A percentile compares a stretch with the other conserved stretches of the same genome.
Evolutionary conservation across 1,284 basidiomycete species (phyloP).

Genomic region (Sphagnurus paluster): DNA sequence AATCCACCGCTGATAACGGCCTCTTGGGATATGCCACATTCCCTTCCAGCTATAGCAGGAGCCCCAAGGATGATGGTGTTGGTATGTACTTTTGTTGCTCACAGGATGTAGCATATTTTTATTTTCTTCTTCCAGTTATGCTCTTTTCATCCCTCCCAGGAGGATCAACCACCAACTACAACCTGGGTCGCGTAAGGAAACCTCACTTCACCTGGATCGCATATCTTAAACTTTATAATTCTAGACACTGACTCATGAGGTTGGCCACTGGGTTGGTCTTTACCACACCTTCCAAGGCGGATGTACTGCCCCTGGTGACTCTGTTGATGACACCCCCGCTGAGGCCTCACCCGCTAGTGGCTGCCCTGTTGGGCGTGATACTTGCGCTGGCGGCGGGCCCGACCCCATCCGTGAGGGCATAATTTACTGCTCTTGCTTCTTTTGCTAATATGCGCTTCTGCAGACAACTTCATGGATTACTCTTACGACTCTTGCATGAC

Average conservation of each 20-base stretch:
- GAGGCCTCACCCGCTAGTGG: constrained; percentile 43
- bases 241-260: constrained; percentile 21
- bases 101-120: neutral
- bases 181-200: constrained; percentile 23
- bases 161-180: constrained; percentile 24
- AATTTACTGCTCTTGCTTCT: neutral
- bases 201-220: neutral
- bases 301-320: constrained; percentile 49
- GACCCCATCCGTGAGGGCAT: constrained; percentile 19
- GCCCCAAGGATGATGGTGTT: constrained; percentile 30
- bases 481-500: constrained; percentile 17
- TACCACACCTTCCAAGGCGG: constrained; percentile 63
- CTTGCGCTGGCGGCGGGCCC: constrained; percentile 42
- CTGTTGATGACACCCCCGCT: constrained; percentile 51
- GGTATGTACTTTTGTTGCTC: constrained; percentile 15
- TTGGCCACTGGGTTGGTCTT: constrained; percentile 21
- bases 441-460: neutral
- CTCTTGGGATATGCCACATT: constrained; percentile 34
- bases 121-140: constrained; percentile 16
- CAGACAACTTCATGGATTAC: constrained; percentile 21
- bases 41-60: constrained; percentile 23
- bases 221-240: neutral
- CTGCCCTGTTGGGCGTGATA: constrained; percentile 50
- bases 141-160: constrained; percentile 28
- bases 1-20: constrained; percentile 13